Base-by-base conservation (phyloP, 495 filamentous ascomycete genomes). In the Coniosporium apollinis region DNA sequence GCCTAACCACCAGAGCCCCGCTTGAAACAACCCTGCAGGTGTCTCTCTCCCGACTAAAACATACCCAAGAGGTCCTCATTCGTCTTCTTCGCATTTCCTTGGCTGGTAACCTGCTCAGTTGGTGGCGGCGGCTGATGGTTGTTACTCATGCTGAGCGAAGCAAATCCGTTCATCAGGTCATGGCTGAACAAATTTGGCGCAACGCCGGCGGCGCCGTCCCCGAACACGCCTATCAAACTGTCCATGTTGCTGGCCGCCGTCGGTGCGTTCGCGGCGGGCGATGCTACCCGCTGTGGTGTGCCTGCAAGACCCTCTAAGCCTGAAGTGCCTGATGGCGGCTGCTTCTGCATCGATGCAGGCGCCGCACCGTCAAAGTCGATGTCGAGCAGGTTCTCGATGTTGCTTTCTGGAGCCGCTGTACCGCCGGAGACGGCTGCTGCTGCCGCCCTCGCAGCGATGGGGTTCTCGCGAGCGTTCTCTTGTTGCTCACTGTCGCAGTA, bases 301-400 rank as follows among this genome's bases (percentile, higher is more conserved):
- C 78, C 81, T 19, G 70, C 73, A 17, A 82, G 61, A 9, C 76
- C 79, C 51, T 83, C 80, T 1, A 85, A 58, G 13, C 79, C 77
- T 11, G 72, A 74, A 39, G 70, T 51, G 31, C 74, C 72, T 17
- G 53, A 58, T 7, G 60, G 48, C n/a, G 76, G 69, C 28, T 70
- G 68, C 43, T 76, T 77, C 43, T 91, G 81, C 13, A 84, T 70
- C 13, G 78, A 85, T 10, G 89, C 89, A 0, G 89, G 91, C 16
- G 82, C 89, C 4, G 80, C 76, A 19, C 89, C 91, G 51, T 96
- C 89, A 55, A 96, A 96, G 61, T 97, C 89, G 49, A 97, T 94
- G 56, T 97, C 89, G 37, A 97, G 69, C 22, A 97, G 66, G 49
- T 96, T 97, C 54, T 97, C 89, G 42, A 81, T 72, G 51, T 94